phyloP scores from a whole-genome alignment of 306 rosid species.

The Bauhinia variegata region DNA sequence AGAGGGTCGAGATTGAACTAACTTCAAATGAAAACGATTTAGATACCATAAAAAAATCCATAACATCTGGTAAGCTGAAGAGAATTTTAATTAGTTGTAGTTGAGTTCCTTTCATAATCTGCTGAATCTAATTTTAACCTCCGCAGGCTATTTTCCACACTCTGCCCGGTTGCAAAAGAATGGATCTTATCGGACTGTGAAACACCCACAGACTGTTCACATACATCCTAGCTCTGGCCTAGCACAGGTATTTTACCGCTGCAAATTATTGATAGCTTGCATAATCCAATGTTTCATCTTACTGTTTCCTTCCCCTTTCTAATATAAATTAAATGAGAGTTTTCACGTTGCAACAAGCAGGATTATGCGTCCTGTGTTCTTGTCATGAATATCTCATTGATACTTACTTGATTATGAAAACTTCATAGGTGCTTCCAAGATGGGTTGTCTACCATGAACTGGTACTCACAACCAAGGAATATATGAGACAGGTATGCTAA shows the following conservation, averaged over 20 bases:
- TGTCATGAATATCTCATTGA: constrained; percentile 12
- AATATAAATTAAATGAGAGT: neutral
- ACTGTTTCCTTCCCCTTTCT: neutral
- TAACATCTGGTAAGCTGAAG: constrained; percentile 71
- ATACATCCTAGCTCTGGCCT: constrained; percentile 96
- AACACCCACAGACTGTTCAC: constrained; percentile 85
- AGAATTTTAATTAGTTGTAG: constrained; percentile 11
- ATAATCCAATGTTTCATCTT: constrained; percentile 11
- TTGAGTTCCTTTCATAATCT: constrained; percentile 6
- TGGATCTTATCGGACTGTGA: constrained; percentile 80
- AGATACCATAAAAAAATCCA: constrained; percentile 81
- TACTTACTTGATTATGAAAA: constrained; percentile 15
- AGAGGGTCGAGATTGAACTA: constrained; percentile 89
- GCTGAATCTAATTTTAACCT: constrained; percentile 24
- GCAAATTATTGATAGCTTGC: neutral
- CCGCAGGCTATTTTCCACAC: constrained; percentile 85
- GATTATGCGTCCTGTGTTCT: constrained; percentile 19
- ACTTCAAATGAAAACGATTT: constrained; percentile 63
- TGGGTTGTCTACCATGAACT: constrained; percentile 93
- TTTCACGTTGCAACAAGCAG: neutral
- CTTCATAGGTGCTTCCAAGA: constrained; percentile 75
- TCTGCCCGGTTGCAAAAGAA: constrained; percentile 78
- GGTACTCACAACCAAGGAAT: constrained; percentile 92
- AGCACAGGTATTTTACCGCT: constrained; percentile 58
- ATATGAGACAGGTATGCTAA: constrained; percentile 83